Evolutionary conservation across 129 eudicot genomes (phyloP).

Genomic region (Pittosporum tobira): DNA sequence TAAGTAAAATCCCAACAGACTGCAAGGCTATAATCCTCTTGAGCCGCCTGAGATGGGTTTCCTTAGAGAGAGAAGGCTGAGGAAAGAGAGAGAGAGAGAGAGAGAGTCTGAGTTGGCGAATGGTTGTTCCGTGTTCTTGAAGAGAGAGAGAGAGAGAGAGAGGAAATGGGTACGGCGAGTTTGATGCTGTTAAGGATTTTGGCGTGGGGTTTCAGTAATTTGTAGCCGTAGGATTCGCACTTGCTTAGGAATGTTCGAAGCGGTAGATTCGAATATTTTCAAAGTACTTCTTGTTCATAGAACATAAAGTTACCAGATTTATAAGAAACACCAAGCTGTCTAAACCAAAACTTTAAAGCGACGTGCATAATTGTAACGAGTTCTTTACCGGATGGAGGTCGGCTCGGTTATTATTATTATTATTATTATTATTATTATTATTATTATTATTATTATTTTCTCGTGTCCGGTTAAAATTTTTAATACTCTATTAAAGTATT

Average conservation of each 20-base stretch:
- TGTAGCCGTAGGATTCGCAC: slow-evolving; percentile 35
- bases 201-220: slow-evolving; percentile 14
- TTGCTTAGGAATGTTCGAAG: slow-evolving; percentile 35
- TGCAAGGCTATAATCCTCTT: not conserved
- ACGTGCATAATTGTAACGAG: too few species aligned
- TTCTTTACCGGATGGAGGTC: too few species aligned
- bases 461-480: too few species aligned
- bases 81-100: not conserved
- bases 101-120: slow-evolving; percentile 16
- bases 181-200: slow-evolving; percentile 14
- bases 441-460: too few species aligned
- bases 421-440: too few species aligned
- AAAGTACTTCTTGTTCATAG: not conserved
- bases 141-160: slow-evolving; percentile 6
- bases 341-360: too few species aligned
- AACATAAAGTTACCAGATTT: too few species aligned
- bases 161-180: slow-evolving; percentile 4
- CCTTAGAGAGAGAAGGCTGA: slow-evolving; percentile 5
- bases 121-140: slow-evolving; percentile 8
- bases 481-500: too few species aligned
- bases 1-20: not conserved
- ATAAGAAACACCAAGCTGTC: too few species aligned
- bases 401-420: too few species aligned
- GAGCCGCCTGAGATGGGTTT: slow-evolving; percentile 2
- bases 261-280: slow-evolving; percentile 49